Evolutionary conservation across 352 stramenopile genomes (phyloP), one percentile per base, ranked within the genome.

Genomic region (Hyphochytrium catenoides): DNA sequence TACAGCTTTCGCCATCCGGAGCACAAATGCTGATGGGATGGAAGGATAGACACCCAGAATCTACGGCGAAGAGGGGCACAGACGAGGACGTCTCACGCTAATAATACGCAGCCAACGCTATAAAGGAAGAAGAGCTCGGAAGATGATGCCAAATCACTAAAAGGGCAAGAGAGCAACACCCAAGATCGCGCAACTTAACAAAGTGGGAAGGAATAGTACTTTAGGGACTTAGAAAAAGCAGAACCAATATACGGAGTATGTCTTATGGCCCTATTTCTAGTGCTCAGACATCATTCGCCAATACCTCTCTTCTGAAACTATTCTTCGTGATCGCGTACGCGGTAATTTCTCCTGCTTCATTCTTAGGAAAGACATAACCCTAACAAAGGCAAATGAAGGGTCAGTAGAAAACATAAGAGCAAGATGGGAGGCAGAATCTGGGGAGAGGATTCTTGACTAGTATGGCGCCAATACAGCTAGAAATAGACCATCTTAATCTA

Each of bases 1-100:
- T 26, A 84, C 57, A 1, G 66, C 67, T 44, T 84, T 84, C 59
- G 82, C 79, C 35, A 84, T 77, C 2, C 70, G 57, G 63, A 84
- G 79, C 6, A 67, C 67, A 42, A 84, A 82, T 39, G 63, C 82
- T 17, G 70, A 84, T 8, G 70, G 70, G 61, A 84, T 84, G 25
- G 81, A 67, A 2, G 67, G 70, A 21, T 82, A 84, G n/a, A 84
- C 70, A 16, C 70, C 68, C 26, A 84, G 56, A 26, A 84, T 73
- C 36, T 84, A 67, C 5, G 67, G 60, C 34, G 34, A 39, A 26
- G 21, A 39, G 24, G 16, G 14, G 34, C 12, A 21, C 9, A 17
- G 23, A 20, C 34, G 33, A 34, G 16, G 34, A 39, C 14, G 21
- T 26, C 21, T 33, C 14, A 7, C 7, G 27, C 24, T 20, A 39